Evolutionary conservation across 352 stramenopile species (phyloP), one percentile per base, ranked within the genome.

Genomic region (Globisporangium nagaii): DNA sequence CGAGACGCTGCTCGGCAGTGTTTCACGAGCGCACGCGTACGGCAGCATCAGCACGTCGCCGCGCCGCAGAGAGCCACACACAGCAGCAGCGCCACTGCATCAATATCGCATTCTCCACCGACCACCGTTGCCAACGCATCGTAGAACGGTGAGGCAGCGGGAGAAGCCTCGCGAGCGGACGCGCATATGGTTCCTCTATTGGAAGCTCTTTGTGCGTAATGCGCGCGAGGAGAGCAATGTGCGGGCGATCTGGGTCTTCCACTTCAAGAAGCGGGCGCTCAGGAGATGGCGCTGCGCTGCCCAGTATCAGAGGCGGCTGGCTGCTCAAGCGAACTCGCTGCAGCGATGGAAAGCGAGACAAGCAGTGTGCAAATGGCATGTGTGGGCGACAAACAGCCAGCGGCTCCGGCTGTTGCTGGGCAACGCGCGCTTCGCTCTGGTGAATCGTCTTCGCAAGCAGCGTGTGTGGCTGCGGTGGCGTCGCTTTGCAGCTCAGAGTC

Each of bases 381-480:
- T 10, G 9, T 61, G 58, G 58, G 22, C 58, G 6, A 24, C 4
- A 7, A 41, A 28, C 0, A 45, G 9, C 12, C 27, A 41, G 20
- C 35, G 9, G 4, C 31, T 65, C 24, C 27, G 12, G 7, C 7
- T 37, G 7, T 22, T 61, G 12, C 22, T 56, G 1, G 30, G 17
- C 0, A 35, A 53, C 25, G 3, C 28, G 10, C 42, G 24, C n/a
- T 31, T 30, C 11, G 31, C 42, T 11, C 55, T 79, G 27, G n/a
- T 74, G 13, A 63, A 46, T 35, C 46, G 42, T 20, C 54, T 76
- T 25, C 60, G 47, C n/a, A 57, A 57, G 28, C 49, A 56, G 24
- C 60, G 61, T 27, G 41, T 68, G 42, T 79, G 67, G 70, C 27
- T 43, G 4, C 61, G 65, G 13, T 79, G 67, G 70, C 19, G 40